Evolutionary conservation across 2,329 filamentous ascomycete species (phyloP), one percentile per base, ranked within the genome.

Genomic region (Colletotrichum tanaceti): DNA sequence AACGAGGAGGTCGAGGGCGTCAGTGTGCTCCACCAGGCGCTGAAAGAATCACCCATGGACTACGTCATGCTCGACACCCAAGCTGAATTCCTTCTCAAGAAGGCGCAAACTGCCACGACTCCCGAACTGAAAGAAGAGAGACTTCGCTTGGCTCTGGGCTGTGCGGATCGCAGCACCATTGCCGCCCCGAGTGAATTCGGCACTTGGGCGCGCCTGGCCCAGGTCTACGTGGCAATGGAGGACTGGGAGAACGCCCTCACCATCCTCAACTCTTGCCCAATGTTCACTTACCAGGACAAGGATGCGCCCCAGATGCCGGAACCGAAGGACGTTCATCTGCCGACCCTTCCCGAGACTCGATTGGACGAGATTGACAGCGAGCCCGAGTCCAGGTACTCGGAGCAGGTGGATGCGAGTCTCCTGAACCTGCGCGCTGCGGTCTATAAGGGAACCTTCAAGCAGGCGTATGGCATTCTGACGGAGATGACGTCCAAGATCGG

Each of bases 251-350:
- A 98, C 73, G 96, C 96, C 0, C 86, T 99, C 28, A 90, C 97
- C 5, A 98, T 96, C 4, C 86, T 99, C 60, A 99, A 99, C 81
- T 99, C 96, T 20, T 99, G 96, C 79, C 96, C 96, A 10, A 99
- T 99, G 96, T 99, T 99, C 79, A 99, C 96, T 7, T 98, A 99
- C 79, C 96, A 98, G 80, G 96, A 99, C 80, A 98, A 98, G 79
- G 96, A 99, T 78, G 91, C 94, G 6, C 96, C 96, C 4, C 83
- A 96, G 68, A 95, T 98, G 91, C 96, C 96, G 1, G 94, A 97
- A 76, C 94, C 96, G 0, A 91, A 92, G 74, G 92, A 94, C 64
- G 92, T 98, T 49, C 89, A 92, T 73, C 87, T 99, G 16, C 96
- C 96, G 0, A 92, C 95, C 18, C 86, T 98, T 60, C 87, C 92